These are phyloP conservation scores for Phaffomyces thermotolerans DNA, from an alignment of 805 yeast species.

Conservation along the genomic window DNA sequence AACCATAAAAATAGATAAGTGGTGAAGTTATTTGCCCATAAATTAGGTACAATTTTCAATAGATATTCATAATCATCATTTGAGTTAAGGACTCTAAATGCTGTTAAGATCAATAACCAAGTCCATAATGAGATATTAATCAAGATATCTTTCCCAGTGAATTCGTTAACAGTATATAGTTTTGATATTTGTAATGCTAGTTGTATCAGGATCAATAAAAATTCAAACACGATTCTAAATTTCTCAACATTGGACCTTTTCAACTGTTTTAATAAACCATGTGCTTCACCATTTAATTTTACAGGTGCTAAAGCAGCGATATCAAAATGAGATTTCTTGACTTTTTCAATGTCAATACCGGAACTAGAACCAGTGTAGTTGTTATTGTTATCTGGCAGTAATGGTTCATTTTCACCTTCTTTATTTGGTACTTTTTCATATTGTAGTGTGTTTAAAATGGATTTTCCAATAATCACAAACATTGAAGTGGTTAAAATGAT, in stretches of 20 bases:
- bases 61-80: constrained; percentile 23
- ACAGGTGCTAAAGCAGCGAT: constrained; percentile 45
- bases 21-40: constrained; percentile 57
- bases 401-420: constrained; percentile 14
- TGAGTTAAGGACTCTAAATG: constrained; percentile 28
- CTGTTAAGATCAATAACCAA: constrained; percentile 24
- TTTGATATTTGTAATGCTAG: constrained; percentile 30
- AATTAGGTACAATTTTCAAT: constrained; percentile 37
- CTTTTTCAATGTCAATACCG: constrained; percentile 31
- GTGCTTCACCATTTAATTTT: constrained; percentile 54
- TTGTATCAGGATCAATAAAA: constrained; percentile 36
- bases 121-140: constrained; percentile 24
- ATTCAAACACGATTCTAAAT: constrained; percentile 44
- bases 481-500: constrained; percentile 23
- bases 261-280: constrained; percentile 43
- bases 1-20: constrained; percentile 42
- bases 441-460: constrained; percentile 1
- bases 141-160: constrained; percentile 15
- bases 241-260: constrained; percentile 47
- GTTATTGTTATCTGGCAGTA: constrained; percentile 3
- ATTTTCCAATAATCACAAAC: constrained; percentile 11
- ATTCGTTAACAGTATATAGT: constrained; percentile 9
- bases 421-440: neutral
- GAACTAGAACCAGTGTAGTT: constrained; percentile 5
- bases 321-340: constrained; percentile 47